Base-by-base conservation (phyloP, 176 grass and related monocot species). In the Bonia amplexicaulis region DNA sequence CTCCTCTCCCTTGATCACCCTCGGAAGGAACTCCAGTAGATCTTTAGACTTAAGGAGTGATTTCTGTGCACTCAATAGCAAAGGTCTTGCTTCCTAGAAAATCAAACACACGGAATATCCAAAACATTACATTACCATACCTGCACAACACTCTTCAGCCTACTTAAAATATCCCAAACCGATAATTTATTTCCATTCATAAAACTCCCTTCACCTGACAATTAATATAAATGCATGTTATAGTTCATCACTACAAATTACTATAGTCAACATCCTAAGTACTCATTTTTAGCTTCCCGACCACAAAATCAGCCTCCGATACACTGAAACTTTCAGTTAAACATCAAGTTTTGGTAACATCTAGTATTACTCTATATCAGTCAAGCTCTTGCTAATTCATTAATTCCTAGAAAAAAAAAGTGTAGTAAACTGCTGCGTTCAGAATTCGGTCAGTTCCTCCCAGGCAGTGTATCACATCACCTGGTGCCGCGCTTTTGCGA, bases 401-500 rank as follows among this genome's bases (percentile, higher is more conserved):
- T 48, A 78, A 63, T 16, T 46, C 23, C 17, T 23, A 29, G 12
- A 59, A 31, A 12, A 16, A 73, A 45, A 65, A 46, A 65, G 3
- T 52, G 0, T 42, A 39, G 17, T 48, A 51, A 73, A 37, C 2
- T 10, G 40, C 27, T 25, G 10, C 58, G 20, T 58, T 23, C 55
- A 60, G 39, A 49, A 75, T 74, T 37, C 9, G 1, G 16, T 13
- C 27, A 48, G 7, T 52, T 52, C 22, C 33, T 39, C 65, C n/a
- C 29, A 91, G 53, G 61, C 25, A 80, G n/a, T 16, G 17, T 52
- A 41, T 1, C 41, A 17, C 27, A 74, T 82, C 40, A 94, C 93
- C 88, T 94, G 89, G 75, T 98, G 93, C 67, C 91, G 83, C 27
- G 76, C 89, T 89, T 98, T 93, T 25, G 96, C 91, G 7, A 85